These are phyloP conservation scores for Papiliotrema fonsecae DNA, from an alignment of 1,284 basidiomycete genomes.

Conservation along the genomic window DNA sequence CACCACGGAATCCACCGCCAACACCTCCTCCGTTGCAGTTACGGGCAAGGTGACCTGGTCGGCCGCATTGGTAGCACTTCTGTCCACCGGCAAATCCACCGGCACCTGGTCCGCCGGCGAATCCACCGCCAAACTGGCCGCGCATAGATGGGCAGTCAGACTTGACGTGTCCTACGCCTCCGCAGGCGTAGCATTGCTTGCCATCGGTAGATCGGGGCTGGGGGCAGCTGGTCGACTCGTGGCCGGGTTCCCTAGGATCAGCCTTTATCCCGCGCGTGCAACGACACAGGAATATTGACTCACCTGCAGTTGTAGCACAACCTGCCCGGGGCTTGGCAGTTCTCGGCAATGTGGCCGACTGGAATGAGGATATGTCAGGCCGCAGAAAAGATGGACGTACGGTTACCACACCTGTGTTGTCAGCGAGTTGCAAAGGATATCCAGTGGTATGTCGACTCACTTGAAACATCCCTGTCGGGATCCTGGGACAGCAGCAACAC, in stretches of 20 bases:
- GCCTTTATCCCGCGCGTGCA: background rate
- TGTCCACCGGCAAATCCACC: slow-evolving; percentile 50
- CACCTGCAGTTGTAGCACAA: slow-evolving; percentile 84
- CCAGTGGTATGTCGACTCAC: slow-evolving; percentile 17
- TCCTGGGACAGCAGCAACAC: slow-evolving; percentile 37
- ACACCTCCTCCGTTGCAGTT: slow-evolving; percentile 20
- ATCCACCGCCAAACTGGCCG: slow-evolving; percentile 46
- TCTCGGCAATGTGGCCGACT: slow-evolving; percentile 86
- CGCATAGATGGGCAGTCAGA: slow-evolving; percentile 82
- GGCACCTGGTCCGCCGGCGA: slow-evolving; percentile 6
- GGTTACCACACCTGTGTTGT: slow-evolving; percentile 34
- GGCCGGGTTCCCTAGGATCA: slow-evolving; percentile 61
- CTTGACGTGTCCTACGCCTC: slow-evolving; percentile 55
- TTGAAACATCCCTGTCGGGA: slow-evolving; percentile 47
- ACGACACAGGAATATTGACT: slow-evolving; percentile 1
- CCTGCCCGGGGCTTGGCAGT: slow-evolving; percentile 75
- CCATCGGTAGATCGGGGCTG: slow-evolving; percentile 68
- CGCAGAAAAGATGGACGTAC: slow-evolving; percentile 17
- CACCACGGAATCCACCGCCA: slow-evolving; percentile 24
- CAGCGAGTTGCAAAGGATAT: background rate
- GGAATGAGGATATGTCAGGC: background rate
- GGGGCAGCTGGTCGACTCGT: slow-evolving; percentile 82
- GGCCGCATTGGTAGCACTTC: slow-evolving; percentile 64
- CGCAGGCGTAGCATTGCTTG: slow-evolving; percentile 76
- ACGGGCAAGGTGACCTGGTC: slow-evolving; percentile 41